phyloP scores from a whole-genome alignment of 192 early-diverging fungal species.

The Backusella parvicylindrica region DNA sequence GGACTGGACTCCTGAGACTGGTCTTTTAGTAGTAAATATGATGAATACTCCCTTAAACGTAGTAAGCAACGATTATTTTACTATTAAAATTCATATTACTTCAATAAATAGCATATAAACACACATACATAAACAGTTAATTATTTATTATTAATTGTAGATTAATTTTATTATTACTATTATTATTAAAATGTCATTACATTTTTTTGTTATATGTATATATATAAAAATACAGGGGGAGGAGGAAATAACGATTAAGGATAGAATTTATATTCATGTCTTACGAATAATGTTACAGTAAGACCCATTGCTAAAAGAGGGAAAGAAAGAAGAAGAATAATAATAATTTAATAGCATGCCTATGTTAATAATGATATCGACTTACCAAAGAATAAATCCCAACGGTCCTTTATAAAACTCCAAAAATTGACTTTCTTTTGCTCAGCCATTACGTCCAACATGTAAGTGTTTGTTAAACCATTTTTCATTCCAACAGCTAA shows the following conservation, averaged over 20 bases:
- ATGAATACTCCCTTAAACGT: neutral
- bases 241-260: neutral
- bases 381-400: conserved; percentile 16
- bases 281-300: neutral
- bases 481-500: conserved; percentile 15
- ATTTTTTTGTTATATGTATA: neutral
- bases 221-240: neutral
- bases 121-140: no score
- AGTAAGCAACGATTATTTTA: neutral
- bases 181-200: neutral
- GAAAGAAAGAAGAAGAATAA: neutral
- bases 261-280: neutral
- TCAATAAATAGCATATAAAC: neutral
- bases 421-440: conserved; percentile 9
- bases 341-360: neutral
- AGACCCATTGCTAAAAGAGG: neutral
- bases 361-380: neutral
- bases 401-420: conserved; percentile 13
- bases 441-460: neutral
- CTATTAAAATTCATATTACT: neutral
- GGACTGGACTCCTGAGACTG: neutral
- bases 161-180: neutral
- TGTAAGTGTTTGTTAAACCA: neutral
- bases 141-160: neutral
- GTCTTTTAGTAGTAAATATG: neutral